Conservation (phyloP, 257 asterid genomes). For the Capsicum baccatum region DNA sequence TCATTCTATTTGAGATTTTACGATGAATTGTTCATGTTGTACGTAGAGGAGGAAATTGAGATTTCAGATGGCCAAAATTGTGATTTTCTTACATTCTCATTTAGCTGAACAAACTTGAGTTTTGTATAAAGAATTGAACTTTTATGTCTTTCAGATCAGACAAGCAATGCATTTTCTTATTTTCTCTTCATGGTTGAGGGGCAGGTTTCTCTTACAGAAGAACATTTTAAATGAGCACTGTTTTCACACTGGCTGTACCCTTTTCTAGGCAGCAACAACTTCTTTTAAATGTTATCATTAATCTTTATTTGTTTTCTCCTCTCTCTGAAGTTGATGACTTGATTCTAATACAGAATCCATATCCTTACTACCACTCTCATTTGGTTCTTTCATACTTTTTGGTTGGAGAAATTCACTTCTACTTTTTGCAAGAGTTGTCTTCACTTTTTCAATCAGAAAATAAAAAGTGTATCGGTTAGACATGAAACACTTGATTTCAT, state of each 20-base stretch:
- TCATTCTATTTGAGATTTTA: background rate
- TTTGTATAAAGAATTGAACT: background rate
- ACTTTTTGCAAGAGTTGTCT: background rate
- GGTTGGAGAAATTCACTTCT: background rate
- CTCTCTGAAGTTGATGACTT: background rate
- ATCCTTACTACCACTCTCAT: background rate
- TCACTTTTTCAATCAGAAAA: background rate
- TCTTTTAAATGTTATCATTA: conserved; percentile 2
- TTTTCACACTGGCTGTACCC: background rate
- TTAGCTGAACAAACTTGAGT: conserved; percentile 1
- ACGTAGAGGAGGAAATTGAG: background rate
- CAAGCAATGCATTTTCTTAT: background rate
- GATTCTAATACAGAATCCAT: background rate
- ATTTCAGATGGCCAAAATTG: background rate
- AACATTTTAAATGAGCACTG: background rate
- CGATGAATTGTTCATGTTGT: background rate
- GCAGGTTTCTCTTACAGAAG: background rate
- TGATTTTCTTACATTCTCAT: background rate
- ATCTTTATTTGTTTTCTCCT: background rate
- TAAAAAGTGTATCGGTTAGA: background rate
- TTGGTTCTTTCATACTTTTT: background rate
- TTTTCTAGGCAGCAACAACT: background rate
- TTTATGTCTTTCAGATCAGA: conserved; percentile 18
- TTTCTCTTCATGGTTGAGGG: conserved; percentile 3
- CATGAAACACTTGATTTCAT: background rate